Conservation (phyloP, 2,329 filamentous ascomycete genomes). For the Raffaelea arxii region DNA sequence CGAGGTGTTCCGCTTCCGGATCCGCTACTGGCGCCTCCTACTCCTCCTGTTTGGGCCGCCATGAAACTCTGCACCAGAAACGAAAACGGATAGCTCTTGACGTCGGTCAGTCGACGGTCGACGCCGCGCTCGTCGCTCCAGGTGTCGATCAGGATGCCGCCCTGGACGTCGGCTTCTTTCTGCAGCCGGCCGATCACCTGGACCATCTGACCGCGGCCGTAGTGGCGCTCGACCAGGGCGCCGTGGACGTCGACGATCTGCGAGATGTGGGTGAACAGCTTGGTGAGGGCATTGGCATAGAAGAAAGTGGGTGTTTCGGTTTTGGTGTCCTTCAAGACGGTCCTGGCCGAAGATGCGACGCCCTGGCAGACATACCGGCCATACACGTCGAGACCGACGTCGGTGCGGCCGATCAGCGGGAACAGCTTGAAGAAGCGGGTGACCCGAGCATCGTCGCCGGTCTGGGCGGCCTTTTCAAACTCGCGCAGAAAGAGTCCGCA, state of each 20-base stretch:
- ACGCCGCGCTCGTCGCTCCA: constrained; percentile 86
- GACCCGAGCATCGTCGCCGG: constrained; percentile 74
- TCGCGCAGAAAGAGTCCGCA: constrained; percentile 87
- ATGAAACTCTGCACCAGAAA: constrained; percentile 94
- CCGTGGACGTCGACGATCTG: constrained; percentile 93
- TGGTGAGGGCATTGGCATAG: constrained; percentile 83
- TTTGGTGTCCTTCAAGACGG: constrained; percentile 60
- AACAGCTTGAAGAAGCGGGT: constrained; percentile 98
- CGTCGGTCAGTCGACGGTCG: constrained; percentile 80
- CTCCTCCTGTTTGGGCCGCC: constrained; percentile 40
- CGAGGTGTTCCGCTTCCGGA: constrained; percentile 49
- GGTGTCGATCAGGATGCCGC: constrained; percentile 88
- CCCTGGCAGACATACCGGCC: constrained; percentile 93
- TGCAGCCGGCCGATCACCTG: constrained; percentile 89
- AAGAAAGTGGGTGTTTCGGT: constrained; percentile 55
- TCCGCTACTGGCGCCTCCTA: neutral
- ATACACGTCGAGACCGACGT: constrained; percentile 89
- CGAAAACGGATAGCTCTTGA: constrained; percentile 95
- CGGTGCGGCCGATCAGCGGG: constrained; percentile 79
- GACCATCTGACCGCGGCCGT: constrained; percentile 86
- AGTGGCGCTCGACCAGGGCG: constrained; percentile 84
- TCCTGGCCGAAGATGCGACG: constrained; percentile 73
- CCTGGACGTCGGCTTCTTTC: constrained; percentile 90
- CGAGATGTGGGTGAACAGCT: constrained; percentile 93
- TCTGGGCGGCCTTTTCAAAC: constrained; percentile 88